Evolutionary conservation across 805 yeast species (phyloP), one percentile per base, ranked within the genome.

Genomic region (Cyberlindnera japonica): DNA sequence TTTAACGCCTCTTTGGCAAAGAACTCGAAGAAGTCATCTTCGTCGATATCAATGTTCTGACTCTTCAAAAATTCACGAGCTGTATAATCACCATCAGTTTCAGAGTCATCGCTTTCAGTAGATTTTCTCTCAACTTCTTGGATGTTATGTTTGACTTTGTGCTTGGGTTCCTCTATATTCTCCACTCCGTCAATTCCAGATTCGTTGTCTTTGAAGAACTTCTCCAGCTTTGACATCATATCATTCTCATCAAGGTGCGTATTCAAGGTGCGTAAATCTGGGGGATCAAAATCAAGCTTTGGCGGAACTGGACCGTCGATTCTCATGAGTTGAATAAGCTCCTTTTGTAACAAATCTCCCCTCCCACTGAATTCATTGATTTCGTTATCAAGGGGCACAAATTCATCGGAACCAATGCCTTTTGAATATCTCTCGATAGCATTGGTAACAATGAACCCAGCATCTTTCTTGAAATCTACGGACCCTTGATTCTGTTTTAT

Each of bases 11-110:
- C 74, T 40, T 69, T 68, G 11, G 77, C 61, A 53, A 79, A 77
- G 50, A 68, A 80, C 53, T 81, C 88, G 49, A 81, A 76, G 53
- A 81, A 81, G 51, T 81, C 87, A 53, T 81, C 87, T 49, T 79
- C 85, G 50, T 76, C 78, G 8, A 80, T 74, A 38, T 66, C 74
- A 14, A 68, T 55, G 10, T 62, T 62, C 37, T 65, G 67, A 1
- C 51, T 32, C n/a, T 53, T 41, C 29, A 68, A 54, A 27, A 60
- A 62, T 16, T 55, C 47, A 23, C 48, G 38, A 0, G 59, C 64
- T 24, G 51, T 54, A 11, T 43, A 51, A 10, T 32, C 46, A 13
- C 25, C 29, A 20, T 31, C 26, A 21, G 8, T n/a, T 2, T 27
- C 45, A 9, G 17, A 20, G 13, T 22, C 23, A 12, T 16, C 37